Base-by-base conservation (phyloP, 2,329 filamentous ascomycete genomes). In the Alternaria alternata region DNA sequence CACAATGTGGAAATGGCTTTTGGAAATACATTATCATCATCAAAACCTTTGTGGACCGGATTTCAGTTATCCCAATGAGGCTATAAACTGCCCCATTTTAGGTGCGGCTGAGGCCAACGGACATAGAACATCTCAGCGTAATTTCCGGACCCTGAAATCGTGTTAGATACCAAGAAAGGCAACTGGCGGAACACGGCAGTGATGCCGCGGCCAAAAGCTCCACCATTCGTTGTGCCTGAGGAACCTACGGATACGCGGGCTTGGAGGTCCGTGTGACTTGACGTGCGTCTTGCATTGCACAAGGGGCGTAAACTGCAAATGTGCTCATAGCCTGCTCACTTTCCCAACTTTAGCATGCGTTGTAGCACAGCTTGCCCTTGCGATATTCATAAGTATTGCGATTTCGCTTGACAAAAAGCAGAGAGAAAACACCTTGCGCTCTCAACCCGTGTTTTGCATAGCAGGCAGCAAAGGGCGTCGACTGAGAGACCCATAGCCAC, bases 111-210 rank as follows among this genome's bases (percentile, higher is more conserved):
- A 57, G n/a, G 36, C 34, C 41, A 51, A 51, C 46, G 32, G 20
- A 39, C 12, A 60, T 32, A 41, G 51, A 44, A 52, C 32, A 44
- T 12, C 49, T n/a, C 34, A 57, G 30, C 41, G 34, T n/a, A 46
- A 55, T 36, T 41, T 42, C 36, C 48, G 44, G 34, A 42, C 32
- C 44, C 49, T 34, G 41, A 34, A 9, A 20, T 47, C 32, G 55
- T 54, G 43, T 20, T 32, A 44, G 48, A 12, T 38, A 42, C 59
- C 46, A 46, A 58, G 56, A 54, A 32, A 53, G 61, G 65, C 55
- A 65, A 60, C 44, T 59, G 22, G 51, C 56, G 64, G 60, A 38
- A 51, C 28, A 36, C 62, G 64, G 64, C 47, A 62, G 18, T 18
- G 44, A 41, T 51, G 39, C 57, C 64, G 59, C 54, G 43, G 26